Evolutionary conservation across 805 yeast species (phyloP).

Genomic region (Huiozyma naganishii): DNA sequence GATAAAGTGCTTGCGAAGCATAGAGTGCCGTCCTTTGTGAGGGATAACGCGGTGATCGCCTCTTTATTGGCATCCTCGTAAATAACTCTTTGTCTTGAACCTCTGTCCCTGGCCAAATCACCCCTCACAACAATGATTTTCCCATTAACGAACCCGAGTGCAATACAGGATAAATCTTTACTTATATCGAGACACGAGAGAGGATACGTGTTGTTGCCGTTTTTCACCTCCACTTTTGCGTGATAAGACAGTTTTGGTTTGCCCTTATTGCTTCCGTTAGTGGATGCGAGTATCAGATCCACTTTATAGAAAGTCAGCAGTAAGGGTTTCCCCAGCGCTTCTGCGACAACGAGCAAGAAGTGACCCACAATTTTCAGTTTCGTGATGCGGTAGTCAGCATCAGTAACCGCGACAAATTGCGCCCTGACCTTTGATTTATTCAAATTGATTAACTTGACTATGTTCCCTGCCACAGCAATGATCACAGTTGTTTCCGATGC

Average conservation of each 20-base stretch:
- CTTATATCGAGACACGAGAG: constrained; percentile 29
- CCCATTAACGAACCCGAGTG: constrained; percentile 41
- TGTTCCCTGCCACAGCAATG: constrained; percentile 44
- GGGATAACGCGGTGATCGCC: constrained; percentile 70
- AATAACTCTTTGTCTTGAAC: constrained; percentile 74
- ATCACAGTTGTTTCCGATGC: constrained; percentile 38
- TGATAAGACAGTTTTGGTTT: constrained; percentile 31
- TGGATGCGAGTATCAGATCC: constrained; percentile 33
- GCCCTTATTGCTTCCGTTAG: too few species aligned
- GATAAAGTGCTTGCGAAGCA: constrained; percentile 69
- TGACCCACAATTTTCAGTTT: constrained; percentile 37
- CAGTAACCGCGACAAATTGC: constrained; percentile 54
- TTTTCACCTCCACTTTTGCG: constrained; percentile 50
- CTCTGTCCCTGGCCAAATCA: constrained; percentile 78
- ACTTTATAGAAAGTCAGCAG: constrained; percentile 66
- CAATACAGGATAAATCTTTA: constrained; percentile 19
- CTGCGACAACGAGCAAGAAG: constrained; percentile 62
- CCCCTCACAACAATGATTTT: constrained; percentile 74
- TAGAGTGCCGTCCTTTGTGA: constrained; percentile 39
- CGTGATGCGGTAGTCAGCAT: constrained; percentile 48
- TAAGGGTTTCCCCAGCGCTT: constrained; percentile 59
- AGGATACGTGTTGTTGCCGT: constrained; percentile 72
- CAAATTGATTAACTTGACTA: constrained; percentile 45
- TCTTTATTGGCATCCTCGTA: constrained; percentile 51
- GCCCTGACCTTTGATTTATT: constrained; percentile 35